phyloP scores from a whole-genome alignment of 1,284 basidiomycete species.

The Farysia itapuensis region DNA sequence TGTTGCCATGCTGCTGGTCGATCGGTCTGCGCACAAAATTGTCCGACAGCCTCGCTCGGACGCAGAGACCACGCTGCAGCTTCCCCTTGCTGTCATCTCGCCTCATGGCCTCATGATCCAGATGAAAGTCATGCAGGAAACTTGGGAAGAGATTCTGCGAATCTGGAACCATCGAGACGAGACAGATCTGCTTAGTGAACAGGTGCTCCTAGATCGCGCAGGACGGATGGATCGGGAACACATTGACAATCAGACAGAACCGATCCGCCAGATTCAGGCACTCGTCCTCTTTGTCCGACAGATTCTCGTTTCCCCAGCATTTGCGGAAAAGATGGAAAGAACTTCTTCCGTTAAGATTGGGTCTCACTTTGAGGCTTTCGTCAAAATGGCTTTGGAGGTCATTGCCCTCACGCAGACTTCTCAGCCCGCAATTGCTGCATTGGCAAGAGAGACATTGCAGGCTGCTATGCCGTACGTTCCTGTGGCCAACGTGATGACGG shows the following conservation, averaged over 20 bases:
- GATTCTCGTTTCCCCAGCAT: slow-evolving; percentile 27
- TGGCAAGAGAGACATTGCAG: slow-evolving; percentile 31
- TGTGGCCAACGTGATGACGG: slow-evolving; percentile 25
- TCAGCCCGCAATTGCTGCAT: slow-evolving; percentile 12
- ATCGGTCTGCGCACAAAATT: slow-evolving; percentile 75
- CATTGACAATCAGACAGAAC: slow-evolving; percentile 44
- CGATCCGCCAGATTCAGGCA: slow-evolving; percentile 40
- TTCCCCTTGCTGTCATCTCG: slow-evolving; percentile 68
- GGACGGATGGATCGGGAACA: slow-evolving; percentile 44
- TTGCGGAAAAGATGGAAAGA: slow-evolving; percentile 18
- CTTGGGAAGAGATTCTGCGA: slow-evolving; percentile 41
- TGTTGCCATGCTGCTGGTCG: slow-evolving; percentile 80
- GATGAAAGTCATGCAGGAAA: slow-evolving; percentile 62
- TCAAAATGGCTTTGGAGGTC: slow-evolving; percentile 21
- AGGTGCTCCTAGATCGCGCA: slow-evolving; percentile 48
- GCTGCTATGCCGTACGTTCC: slow-evolving; percentile 42
- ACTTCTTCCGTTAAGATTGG: slow-evolving; percentile 12
- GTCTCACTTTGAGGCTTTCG: slow-evolving; percentile 20
- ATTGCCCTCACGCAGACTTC: slow-evolving; percentile 5
- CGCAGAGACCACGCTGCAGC: slow-evolving; percentile 64
- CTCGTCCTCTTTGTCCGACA: slow-evolving; percentile 44
- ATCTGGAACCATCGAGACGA: slow-evolving; percentile 37
- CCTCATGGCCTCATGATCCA: slow-evolving; percentile 67
- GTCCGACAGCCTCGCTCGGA: slow-evolving; percentile 66
- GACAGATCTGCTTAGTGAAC: slow-evolving; percentile 24